These are phyloP conservation scores for Emmonsia crescens DNA, from an alignment of 2,329 filamentous ascomycete genomes.

Conservation along the genomic window DNA sequence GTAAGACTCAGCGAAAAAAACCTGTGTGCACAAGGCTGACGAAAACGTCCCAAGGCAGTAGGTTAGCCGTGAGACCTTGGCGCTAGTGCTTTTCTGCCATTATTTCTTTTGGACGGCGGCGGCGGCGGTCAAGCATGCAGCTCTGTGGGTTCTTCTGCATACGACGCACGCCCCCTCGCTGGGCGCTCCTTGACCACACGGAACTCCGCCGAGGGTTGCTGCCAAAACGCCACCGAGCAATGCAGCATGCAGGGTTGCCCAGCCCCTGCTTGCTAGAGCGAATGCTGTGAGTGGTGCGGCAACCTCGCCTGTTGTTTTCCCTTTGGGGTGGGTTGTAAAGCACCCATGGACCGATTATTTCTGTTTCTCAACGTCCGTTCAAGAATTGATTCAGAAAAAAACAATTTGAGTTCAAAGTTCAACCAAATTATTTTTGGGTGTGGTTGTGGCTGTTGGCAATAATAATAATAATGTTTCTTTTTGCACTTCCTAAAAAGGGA, in stretches of 20 bases:
- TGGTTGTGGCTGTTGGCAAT: background rate
- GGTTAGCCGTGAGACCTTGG: background rate
- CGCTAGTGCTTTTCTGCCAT: no score
- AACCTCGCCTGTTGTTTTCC: background rate
- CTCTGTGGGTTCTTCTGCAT: background rate
- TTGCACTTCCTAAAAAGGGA: background rate
- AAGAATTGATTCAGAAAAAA: background rate
- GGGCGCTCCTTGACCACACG: background rate
- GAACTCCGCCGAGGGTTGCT: background rate
- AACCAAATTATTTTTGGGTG: background rate
- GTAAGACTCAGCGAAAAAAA: no score
- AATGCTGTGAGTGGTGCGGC: background rate
- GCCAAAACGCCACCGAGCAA: background rate
- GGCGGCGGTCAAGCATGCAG: background rate
- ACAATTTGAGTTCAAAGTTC: background rate
- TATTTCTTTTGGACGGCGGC: background rate
- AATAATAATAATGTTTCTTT: no score
- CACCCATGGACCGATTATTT: no score
- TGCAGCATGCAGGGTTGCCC: background rate
- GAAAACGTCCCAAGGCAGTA: no score
- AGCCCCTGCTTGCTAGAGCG: background rate
- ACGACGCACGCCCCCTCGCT: background rate
- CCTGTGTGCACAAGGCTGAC: no score
- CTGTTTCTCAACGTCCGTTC: background rate
- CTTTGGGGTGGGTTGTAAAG: background rate